Conservation (phyloP, 129 eudicot genomes). For the Artemisia annua region DNA sequence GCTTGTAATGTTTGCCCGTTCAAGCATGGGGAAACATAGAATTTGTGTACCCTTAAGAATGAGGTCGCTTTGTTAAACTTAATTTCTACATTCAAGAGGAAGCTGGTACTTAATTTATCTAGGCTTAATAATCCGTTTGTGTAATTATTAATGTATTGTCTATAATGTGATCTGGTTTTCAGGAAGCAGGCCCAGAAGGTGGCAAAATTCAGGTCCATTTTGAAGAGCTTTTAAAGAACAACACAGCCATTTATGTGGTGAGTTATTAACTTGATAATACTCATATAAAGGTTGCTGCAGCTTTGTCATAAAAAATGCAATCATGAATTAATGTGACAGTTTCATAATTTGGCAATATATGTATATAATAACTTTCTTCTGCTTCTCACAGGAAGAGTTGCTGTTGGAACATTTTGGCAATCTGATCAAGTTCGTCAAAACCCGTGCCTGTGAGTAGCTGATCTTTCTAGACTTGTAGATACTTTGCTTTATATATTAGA, state of each 20-base stretch:
- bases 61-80: too few relatives aligned
- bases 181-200: constrained; percentile 96
- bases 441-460: constrained; percentile 73
- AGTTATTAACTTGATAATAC: constrained; percentile 22
- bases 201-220: constrained; percentile 88
- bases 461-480: not conserved
- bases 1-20: too few relatives aligned
- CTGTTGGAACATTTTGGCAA: constrained; percentile 83
- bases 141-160: not conserved
- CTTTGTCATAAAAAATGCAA: not conserved
- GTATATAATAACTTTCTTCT: not conserved
- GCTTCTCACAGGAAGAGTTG: constrained; percentile 75
- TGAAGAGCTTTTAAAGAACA: constrained; percentile 84
- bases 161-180: constrained; percentile 25
- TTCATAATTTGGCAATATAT: not conserved
- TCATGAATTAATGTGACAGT: not conserved
- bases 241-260: constrained; percentile 84
- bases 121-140: not conserved
- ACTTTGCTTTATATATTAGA: not conserved
- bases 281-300: not conserved
- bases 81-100: too few relatives aligned
- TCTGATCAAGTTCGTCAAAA: constrained; percentile 91
- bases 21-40: too few relatives aligned
- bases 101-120: too few relatives aligned
- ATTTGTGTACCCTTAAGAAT: too few relatives aligned